Base-by-base conservation (phyloP, 2,329 filamentous ascomycete species). In the Colletotrichum sp. region DNA sequence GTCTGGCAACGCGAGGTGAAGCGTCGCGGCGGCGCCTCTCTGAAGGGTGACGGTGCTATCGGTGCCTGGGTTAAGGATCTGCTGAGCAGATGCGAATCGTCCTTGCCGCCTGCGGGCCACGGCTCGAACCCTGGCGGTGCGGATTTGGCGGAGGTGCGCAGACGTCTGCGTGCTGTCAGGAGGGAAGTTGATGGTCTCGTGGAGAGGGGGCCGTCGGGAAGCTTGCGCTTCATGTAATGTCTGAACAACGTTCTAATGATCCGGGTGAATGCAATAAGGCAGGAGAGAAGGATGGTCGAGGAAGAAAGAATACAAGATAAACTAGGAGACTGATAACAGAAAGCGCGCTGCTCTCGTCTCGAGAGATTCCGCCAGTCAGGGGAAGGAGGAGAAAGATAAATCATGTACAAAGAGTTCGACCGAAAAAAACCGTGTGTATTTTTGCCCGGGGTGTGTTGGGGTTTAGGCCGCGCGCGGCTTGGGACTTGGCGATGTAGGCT, bases 1-100 rank as follows among this genome's bases (percentile, higher is more conserved):
- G 84, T 85, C 71, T 91, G 89, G 89, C 85, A 87, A 16, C 84
- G 86, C 28, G 88, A 90, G 72, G 84, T 88, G 8, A 87, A 89
- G 78, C 83, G 89, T 63, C 85, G 86, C 18, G 87, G 87, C 66
- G 87, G 85, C 60, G 79, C 78, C 13, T 81, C 81, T 48, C 81
- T 82, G 67, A 86, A 85, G 79, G 84, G 85, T 16, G 77, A 82
- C 7, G 83, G 83, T 3, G 81, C 82, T 9, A 85, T 89, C 28
- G 83, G 85, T 8, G 81, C 81, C 6, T 88, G 88, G 80, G 86
- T 91, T 30, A 84, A 84, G 26, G 90, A 91, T 34, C 82, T 92
- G 48, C 84, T 92, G 57, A 83, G 82, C 60, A 84, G 88, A 66
- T 90, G 89, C 75, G 90, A 91, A 76, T 82, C 83, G 32, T 86